Evolutionary conservation across 2,329 filamentous ascomycete species (phyloP).

Genomic region (Chaetothyriales sp.): DNA sequence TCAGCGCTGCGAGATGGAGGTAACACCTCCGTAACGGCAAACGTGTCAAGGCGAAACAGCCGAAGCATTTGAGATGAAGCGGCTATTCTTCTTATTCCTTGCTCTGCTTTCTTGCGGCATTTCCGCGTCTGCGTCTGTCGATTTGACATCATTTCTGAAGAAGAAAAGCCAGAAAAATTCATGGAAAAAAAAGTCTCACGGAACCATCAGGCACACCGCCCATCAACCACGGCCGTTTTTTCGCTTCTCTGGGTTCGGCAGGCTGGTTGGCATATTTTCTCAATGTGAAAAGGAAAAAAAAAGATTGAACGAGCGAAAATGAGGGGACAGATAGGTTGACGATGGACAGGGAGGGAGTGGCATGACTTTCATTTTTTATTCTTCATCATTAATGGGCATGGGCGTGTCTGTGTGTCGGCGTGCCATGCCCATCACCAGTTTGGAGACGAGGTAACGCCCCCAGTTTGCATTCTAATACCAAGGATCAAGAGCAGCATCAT

Average conservation of each 20-base stretch:
- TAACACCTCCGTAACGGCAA: conserved; percentile 2
- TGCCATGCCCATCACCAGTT: background rate
- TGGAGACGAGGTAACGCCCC: too few species aligned
- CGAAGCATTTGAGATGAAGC: background rate
- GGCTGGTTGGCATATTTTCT: too few species aligned
- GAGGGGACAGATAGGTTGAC: too few species aligned
- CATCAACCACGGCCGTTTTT: background rate
- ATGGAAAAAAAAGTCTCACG: too few species aligned
- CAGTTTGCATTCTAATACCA: background rate
- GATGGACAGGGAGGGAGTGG: background rate
- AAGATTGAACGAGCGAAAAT: background rate
- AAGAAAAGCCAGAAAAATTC: too few species aligned
- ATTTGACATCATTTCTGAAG: background rate
- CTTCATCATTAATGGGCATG: background rate
- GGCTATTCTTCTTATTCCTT: background rate
- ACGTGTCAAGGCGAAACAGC: background rate
- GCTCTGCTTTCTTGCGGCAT: background rate
- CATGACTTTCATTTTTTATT: background rate
- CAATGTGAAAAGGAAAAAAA: background rate
- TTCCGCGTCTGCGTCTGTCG: background rate
- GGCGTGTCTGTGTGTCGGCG: background rate
- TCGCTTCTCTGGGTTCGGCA: background rate
- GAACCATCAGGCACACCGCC: background rate
- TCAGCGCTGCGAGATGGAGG: conserved; percentile 10
- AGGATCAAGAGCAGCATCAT: background rate